Conservation (phyloP, 768 basidiomycete genomes). For the Megacollybia marginata region DNA sequence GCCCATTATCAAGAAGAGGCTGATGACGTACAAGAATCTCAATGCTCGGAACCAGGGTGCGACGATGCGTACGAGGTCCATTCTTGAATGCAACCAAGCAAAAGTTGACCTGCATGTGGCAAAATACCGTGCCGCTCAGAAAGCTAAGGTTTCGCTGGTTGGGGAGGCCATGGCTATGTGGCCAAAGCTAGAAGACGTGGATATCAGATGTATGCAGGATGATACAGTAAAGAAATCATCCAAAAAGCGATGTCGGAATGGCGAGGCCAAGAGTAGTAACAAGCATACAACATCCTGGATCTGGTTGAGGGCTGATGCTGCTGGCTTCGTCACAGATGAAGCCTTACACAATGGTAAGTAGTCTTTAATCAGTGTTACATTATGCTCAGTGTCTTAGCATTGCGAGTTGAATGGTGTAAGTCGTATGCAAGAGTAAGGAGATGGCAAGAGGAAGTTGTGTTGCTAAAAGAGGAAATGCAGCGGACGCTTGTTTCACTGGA, state of each 20-base stretch:
- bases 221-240: too few relatives aligned
- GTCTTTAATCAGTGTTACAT: background rate
- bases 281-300: too few relatives aligned
- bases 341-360: background rate
- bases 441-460: constrained; percentile 2
- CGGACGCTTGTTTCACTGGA: background rate
- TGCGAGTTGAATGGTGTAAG: constrained; percentile 3
- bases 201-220: background rate
- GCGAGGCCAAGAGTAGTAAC: background rate
- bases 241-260: too few relatives aligned
- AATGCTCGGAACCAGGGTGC: too few relatives aligned
- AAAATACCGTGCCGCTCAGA: too few relatives aligned
- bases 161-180: too few relatives aligned
- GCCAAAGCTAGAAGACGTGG: background rate
- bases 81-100: too few relatives aligned
- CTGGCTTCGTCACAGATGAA: background rate
- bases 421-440: background rate
- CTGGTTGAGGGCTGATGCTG: background rate
- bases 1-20: too few relatives aligned
- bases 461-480: constrained; percentile 1
- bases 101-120: too few relatives aligned
- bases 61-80: too few relatives aligned
- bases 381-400: background rate
- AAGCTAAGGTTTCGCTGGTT: too few relatives aligned
- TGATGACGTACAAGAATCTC: too few relatives aligned